These are phyloP conservation scores for Fusarium fracticaudum DNA, from an alignment of 2,329 filamentous ascomycete genomes.

Conservation along the genomic window DNA sequence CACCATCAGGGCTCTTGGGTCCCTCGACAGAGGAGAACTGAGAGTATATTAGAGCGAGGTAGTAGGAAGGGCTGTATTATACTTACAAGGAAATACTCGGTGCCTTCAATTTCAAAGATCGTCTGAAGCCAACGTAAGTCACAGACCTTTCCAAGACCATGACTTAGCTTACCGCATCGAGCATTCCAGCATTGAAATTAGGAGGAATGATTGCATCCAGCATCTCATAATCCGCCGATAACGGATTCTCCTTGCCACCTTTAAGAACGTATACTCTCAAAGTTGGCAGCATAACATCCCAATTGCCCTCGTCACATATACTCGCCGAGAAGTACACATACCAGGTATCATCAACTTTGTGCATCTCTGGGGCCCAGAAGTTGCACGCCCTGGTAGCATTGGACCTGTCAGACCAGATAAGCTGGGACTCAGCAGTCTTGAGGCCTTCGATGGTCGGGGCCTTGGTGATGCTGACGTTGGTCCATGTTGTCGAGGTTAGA, in stretches of 20 bases:
- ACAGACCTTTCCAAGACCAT: fast-evolving
- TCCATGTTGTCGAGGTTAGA: background rate
- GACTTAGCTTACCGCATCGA: background rate
- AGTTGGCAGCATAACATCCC: background rate
- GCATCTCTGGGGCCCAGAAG: slow-evolving; percentile 2
- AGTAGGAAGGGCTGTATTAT: fast-evolving
- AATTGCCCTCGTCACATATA: background rate
- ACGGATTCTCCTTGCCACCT: background rate
- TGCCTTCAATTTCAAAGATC: background rate
- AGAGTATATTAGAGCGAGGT: fast-evolving
- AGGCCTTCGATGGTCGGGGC: background rate
- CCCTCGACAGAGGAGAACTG: background rate
- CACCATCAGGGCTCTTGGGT: background rate
- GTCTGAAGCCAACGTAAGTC: background rate
- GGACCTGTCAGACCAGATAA: background rate
- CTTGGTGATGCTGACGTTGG: background rate
- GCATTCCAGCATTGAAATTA: background rate
- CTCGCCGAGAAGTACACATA: background rate
- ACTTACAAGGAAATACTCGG: background rate
- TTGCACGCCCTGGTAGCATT: background rate
- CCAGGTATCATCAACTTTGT: background rate
- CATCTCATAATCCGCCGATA: background rate
- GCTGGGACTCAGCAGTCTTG: background rate
- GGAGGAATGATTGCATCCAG: background rate
- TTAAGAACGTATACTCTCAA: background rate